Evolutionary conservation across 139 green algal genomes (phyloP), one percentile per base, ranked within the genome.

Genomic region (Pleodorina starrii): DNA sequence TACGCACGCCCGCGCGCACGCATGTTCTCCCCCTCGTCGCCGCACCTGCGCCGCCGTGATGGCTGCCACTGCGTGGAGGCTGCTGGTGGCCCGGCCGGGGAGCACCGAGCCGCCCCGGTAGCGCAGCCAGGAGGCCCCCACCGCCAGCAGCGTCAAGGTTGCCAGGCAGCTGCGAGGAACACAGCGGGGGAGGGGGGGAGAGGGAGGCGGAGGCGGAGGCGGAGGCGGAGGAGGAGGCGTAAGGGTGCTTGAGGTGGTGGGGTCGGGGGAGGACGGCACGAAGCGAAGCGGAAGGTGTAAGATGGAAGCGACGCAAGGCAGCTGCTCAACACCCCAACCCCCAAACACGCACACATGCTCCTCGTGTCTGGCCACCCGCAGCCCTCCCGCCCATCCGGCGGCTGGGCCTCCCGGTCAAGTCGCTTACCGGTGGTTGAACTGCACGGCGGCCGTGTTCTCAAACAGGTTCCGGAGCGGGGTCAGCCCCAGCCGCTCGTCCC

Each of bases 381-480:
- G n/a, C n/a, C n/a, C n/a, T n/a, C n/a, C n/a, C n/a, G n/a, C n/a
- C n/a, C n/a, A n/a, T n/a, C n/a, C n/a, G n/a, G n/a, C n/a, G n/a
- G n/a, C n/a, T n/a, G n/a, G n/a, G n/a, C n/a, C n/a, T n/a, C n/a
- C n/a, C n/a, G n/a, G n/a, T n/a, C n/a, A n/a, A n/a, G n/a, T n/a
- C n/a, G n/a, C 66, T 21, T 74, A 93, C 92, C 96, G 90, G 89
- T 98, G 96, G 87, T 98, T 94, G 46, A 98, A 90, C 95, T 99
- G 98, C 44, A 99, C 98, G 0, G 97, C 96, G 2, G 97, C 98
- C 0, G 98, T 99, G 95, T 98, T 99, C 90, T 99, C 98, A 90
- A 99, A 99, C 44, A 96, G 92, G 91, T 99, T 99, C 54, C 95
- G 90, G 89, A 92, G 79, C 32, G 86, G 82, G 10, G 77, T 60